These are phyloP conservation scores for Eimeria tenella DNA, from an alignment of 169 alveolate genomes.

Conservation along the genomic window DNA sequence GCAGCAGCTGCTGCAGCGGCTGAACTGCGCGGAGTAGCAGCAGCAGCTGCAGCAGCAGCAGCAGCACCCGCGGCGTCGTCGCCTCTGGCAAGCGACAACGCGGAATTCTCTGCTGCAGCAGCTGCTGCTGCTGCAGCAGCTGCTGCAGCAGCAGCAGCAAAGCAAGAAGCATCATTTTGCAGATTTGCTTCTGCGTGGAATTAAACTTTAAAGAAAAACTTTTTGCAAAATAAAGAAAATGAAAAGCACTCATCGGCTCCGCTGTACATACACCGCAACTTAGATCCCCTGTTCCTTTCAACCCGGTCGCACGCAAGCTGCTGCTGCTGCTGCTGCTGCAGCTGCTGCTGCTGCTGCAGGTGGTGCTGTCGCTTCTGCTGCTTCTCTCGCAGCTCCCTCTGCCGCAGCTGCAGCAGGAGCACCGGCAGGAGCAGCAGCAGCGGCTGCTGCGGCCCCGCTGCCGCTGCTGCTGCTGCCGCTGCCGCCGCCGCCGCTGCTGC, in stretches of 20 bases:
- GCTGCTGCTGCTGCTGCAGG: neutral
- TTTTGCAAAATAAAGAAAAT: no score
- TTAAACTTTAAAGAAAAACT: no score
- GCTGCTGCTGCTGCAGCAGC: neutral
- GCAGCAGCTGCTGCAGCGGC: neutral
- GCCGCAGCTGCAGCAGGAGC: neutral
- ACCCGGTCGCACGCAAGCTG: no score
- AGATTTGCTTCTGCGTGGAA: no score
- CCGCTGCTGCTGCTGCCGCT: neutral
- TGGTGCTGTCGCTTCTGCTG: neutral
- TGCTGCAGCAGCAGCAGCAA: neutral
- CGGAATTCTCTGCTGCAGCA: neutral
- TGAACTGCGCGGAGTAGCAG: neutral
- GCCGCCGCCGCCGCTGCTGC: slow-evolving; percentile 5
- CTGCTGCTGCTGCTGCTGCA: slow-evolving; percentile 25
- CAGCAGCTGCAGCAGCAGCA: neutral
- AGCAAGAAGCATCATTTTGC: no score
- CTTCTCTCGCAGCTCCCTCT: neutral
- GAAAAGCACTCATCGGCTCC: no score
- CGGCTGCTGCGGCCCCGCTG: neutral
- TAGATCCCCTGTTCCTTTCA: neutral
- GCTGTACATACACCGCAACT: neutral
- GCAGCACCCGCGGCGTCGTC: neutral
- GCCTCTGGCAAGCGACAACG: neutral
- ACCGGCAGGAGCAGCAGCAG: neutral